Evolutionary conservation across 1,284 basidiomycete genomes (phyloP), one percentile per base, ranked within the genome.

Genomic region (Erythrobasidium hasegawianum): DNA sequence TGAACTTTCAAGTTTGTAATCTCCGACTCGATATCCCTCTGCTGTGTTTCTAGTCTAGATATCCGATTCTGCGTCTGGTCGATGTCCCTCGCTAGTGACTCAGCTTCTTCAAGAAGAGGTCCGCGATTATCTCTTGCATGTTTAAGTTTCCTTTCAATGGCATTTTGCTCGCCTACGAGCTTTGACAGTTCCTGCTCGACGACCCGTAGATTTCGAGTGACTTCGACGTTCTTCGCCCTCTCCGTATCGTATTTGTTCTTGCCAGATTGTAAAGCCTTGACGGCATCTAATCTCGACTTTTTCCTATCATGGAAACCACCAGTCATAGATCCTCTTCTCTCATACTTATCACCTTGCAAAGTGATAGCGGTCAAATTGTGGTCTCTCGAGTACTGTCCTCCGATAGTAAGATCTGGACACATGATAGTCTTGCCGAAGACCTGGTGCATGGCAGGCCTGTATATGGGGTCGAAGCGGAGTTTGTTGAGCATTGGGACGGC

Each of bases 371-470:
- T 97, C 75, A 98, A 87, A 2, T 87, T 87, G 76, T 97, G 92
- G 72, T 87, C 89, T 75, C 95, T 89, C 55, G 95, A 92, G 77
- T 97, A 98, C 5, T 90, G 89, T 4, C 92, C 89, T 9, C 93
- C 95, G 71, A 94, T 88, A 9, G 87, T 87, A 64, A 99, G 84
- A 75, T 95, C 90, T 33, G 87, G 84, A 76, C 95, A 97, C 40
- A 99, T 89, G 77, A 95, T 92, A 0, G 93, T 97, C 77, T 92
- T 92, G 38, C 93, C 93, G 73, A 99, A 99, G 18, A 98, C 92
- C 76, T 97, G 95, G 75, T 94, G 86, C 78, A 98, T 91, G 0
- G 96, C 96, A 71, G 89, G 88, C 43, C 83, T 80, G 74, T 87
- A 87, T 16, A 77, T 77, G 1, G 80, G 80, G 70, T 94, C 87